Conservation (phyloP, 148 eudicot genomes). For the Camellia lanceoleosa region DNA sequence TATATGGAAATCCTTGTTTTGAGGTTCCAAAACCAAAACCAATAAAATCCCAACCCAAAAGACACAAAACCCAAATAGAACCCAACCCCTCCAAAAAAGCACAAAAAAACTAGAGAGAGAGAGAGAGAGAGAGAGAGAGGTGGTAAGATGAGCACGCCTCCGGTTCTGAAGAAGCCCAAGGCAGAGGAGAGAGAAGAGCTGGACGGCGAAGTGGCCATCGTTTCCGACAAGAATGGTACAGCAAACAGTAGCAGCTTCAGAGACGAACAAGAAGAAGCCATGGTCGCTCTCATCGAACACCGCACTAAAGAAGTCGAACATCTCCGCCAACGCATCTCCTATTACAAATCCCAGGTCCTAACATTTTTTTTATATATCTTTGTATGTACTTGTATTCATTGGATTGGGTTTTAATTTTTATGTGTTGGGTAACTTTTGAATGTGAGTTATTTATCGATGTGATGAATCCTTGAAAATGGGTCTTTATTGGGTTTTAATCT, state of each 20-base stretch:
- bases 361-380: background rate
- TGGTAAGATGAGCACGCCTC: constrained; percentile 12
- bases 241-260: constrained; percentile 6
- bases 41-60: no score
- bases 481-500: background rate
- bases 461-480: constrained; percentile 2
- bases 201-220: background rate
- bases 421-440: background rate
- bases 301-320: constrained; percentile 77
- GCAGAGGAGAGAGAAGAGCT: constrained; percentile 18
- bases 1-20: no score
- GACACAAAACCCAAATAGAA: no score
- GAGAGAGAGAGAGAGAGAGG: background rate
- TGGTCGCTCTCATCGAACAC: constrained; percentile 72
- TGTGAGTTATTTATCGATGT: background rate
- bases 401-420: background rate
- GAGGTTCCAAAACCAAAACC: no score
- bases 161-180: constrained; percentile 27
- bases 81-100: no score
- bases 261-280: constrained; percentile 64
- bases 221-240: background rate
- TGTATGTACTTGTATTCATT: background rate
- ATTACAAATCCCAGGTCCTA: constrained; percentile 33
- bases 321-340: constrained; percentile 54
- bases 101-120: background rate